phyloP scores from a whole-genome alignment of 169 alveolate genomes.

The Cryptosporidium xiaoi region DNA sequence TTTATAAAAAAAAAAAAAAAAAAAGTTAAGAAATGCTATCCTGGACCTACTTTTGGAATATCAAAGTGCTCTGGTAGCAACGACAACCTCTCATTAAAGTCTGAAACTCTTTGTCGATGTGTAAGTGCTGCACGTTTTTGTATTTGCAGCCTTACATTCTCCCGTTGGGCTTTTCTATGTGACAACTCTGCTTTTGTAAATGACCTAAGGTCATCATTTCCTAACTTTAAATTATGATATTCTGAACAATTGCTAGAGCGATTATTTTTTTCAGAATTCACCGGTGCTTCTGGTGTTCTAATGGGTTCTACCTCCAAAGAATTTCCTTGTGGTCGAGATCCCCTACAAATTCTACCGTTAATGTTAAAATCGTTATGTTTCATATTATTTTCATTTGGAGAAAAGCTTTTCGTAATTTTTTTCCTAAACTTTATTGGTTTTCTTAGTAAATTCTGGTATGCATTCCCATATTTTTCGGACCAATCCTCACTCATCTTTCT shows the following conservation, averaged over 20 bases:
- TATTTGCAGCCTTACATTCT: conserved; percentile 82
- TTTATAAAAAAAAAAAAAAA: background rate
- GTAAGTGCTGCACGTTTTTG: conserved; percentile 83
- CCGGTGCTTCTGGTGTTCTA: too few relatives aligned
- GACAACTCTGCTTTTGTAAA: conserved; percentile 81
- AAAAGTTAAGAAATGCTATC: conserved; percentile 69
- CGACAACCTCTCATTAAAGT: conserved; percentile 86
- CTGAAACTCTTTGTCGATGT: conserved; percentile 87
- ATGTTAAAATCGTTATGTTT: background rate
- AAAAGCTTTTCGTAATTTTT: background rate
- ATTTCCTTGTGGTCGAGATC: too few relatives aligned
- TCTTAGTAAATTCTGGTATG: conserved; percentile 1
- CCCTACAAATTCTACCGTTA: too few relatives aligned
- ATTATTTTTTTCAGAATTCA: background rate
- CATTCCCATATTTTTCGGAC: background rate
- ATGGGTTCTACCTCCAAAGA: too few relatives aligned
- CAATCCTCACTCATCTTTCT: conserved; percentile 15
- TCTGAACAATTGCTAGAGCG: background rate
- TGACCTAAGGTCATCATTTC: background rate
- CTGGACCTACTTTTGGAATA: conserved; percentile 92
- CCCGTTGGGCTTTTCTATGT: conserved; percentile 83
- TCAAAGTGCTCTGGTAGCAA: conserved; percentile 90
- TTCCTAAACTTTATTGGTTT: conserved; percentile 9
- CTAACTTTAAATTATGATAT: background rate
- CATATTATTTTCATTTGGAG: background rate